Base-by-base conservation (phyloP, 495 filamentous ascomycete genomes). In the Paragyromitra xinjiangensis region DNA sequence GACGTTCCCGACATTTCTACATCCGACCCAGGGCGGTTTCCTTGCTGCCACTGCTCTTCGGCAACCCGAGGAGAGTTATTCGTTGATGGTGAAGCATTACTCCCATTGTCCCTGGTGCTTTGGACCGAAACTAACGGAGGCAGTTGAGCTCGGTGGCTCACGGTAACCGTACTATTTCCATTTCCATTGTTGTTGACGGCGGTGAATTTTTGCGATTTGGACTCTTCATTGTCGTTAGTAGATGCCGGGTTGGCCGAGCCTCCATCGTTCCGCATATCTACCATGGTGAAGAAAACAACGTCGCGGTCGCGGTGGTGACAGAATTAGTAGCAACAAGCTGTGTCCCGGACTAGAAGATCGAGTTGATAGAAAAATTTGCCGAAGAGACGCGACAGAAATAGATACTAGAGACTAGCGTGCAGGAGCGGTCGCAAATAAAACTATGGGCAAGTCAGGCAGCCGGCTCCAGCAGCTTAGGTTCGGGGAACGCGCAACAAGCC, bases 121-220 rank as follows among this genome's bases (percentile, higher is more conserved):
- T 73, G 73, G 34, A 39, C 63, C 14, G 62, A 6, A 39, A 51
- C 73, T 51, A 81, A 71, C 50, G 64, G 45, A 29, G 77, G 74
- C 16, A 72, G 68, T 2, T 78, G 77, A 61, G 74, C 22, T n/a
- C 77, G 77, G 44, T 79, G 77, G 40, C 39, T 77, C 74, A 73
- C 48, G 6, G 62, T 53, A 22, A 55, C 16, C 5, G 44, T 48
- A 11, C 37, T 9, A 51, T 56, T 76, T 14, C 56, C 71, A 45
- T 69, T 68, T 26, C 71, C 65, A 8, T 58, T 68, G 24, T 34
- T 81, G 73, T 81, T 81, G 16, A 81, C 79, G 24, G 79, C 78
- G 2, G 79, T 81, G 26, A 81, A 81, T 42, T 73, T 75, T 58
- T 77, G 78, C 11, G 78, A 71, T 44, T 67, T 75, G 1, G 73